A percentile compares a stretch with the other conserved stretches of the same genome.
phyloP scores from a whole-genome alignment of 2,329 filamentous ascomycete genomes.

The Sclerotiophoma versabilis region DNA sequence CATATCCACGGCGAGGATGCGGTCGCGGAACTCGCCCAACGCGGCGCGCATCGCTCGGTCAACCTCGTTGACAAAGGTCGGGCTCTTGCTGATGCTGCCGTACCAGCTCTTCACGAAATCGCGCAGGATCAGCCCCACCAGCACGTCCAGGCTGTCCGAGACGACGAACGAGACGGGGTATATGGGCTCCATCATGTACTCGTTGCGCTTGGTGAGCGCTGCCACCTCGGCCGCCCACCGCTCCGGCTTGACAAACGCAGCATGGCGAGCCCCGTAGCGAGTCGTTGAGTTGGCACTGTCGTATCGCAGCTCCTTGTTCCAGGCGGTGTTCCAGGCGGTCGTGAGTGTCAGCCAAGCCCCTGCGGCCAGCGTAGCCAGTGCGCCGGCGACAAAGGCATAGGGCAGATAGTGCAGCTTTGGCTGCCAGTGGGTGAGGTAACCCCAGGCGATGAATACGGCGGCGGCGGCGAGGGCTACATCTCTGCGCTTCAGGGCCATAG shows the following conservation, averaged over 20 bases:
- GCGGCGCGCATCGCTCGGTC: constrained; percentile 80
- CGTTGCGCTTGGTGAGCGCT: constrained; percentile 68
- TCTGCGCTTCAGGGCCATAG: constrained; percentile 75
- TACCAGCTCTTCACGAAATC: constrained; percentile 95
- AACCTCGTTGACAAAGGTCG: constrained; percentile 83
- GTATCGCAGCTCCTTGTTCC: constrained; percentile 53
- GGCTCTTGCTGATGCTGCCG: constrained; percentile 79
- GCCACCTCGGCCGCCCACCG: constrained; percentile 76
- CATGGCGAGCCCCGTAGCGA: constrained; percentile 50
- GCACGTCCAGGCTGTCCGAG: constrained; percentile 78
- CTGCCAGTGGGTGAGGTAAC: constrained; percentile 81
- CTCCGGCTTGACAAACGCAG: constrained; percentile 67
- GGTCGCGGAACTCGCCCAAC: constrained; percentile 73
- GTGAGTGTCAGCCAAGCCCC: constrained; percentile 68
- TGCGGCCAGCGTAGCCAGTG: constrained; percentile 61
- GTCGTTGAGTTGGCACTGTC: too few relatives aligned
- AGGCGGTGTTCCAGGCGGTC: constrained; percentile 61
- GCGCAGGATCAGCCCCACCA: constrained; percentile 77
- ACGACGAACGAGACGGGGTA: constrained; percentile 79
- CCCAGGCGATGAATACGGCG: constrained; percentile 84
- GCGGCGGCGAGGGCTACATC: constrained; percentile 73
- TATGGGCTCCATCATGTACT: constrained; percentile 71
- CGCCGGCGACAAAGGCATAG: constrained; percentile 80
- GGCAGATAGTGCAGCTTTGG: constrained; percentile 83
- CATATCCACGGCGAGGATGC: constrained; percentile 77